phyloP scores from a whole-genome alignment of 305 asterid species.

The Nicotiana rustica region DNA sequence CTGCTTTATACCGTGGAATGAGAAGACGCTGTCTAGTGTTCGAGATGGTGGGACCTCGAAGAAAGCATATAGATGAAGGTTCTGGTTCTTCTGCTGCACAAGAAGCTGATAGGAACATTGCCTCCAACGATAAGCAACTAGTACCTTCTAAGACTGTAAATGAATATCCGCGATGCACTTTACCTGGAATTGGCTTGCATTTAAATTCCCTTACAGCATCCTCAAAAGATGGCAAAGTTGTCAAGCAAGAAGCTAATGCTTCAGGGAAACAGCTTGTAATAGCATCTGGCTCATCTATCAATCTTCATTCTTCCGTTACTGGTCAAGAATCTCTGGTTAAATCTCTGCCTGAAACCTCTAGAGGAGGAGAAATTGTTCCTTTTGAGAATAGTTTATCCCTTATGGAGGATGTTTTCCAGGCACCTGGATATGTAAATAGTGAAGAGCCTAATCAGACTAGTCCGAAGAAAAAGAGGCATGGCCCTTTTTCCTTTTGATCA shows the following conservation, averaged over 20 bases:
- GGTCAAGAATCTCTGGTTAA: constrained; percentile 53
- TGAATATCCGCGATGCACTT: constrained; percentile 57
- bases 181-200: constrained; percentile 96
- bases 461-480: constrained; percentile 90
- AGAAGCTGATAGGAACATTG: constrained; percentile 47
- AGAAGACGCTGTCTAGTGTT: constrained; percentile 91
- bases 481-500: constrained; percentile 19
- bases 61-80: constrained; percentile 62
- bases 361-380: constrained; percentile 52
- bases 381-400: constrained; percentile 50
- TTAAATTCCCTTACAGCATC: constrained; percentile 86
- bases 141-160: constrained; percentile 47
- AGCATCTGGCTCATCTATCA: constrained; percentile 62
- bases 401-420: constrained; percentile 58
- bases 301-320: constrained; percentile 49
- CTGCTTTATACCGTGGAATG: constrained; percentile 85
- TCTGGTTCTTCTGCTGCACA: constrained; percentile 51
- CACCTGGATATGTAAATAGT: constrained; percentile 50
- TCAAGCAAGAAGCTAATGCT: constrained; percentile 57
- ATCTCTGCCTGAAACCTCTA: constrained; percentile 44
- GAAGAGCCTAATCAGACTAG: constrained; percentile 77
- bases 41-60: constrained; percentile 73
- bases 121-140: constrained; percentile 50
- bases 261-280: constrained; percentile 63
- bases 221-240: constrained; percentile 62